These are phyloP conservation scores for Iberis amara DNA, from an alignment of 441 rosid species.

Conservation along the genomic window DNA sequence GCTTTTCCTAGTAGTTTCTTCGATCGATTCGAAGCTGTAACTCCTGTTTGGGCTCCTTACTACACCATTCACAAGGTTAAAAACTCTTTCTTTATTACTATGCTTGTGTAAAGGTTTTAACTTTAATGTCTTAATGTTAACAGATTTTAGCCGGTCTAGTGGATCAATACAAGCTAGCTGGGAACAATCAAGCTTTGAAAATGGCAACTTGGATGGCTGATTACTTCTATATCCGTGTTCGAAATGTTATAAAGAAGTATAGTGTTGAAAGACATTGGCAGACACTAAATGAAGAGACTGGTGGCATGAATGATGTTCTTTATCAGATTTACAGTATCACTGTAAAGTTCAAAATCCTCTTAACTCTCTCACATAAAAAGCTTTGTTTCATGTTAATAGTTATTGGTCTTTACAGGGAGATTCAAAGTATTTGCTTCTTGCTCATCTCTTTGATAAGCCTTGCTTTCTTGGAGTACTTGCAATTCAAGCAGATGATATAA, in stretches of 20 bases:
- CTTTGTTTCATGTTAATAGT: too few species aligned
- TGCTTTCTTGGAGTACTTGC: constrained; percentile 96
- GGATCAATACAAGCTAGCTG: constrained; percentile 48
- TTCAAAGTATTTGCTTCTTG: constrained; percentile 70
- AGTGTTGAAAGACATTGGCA: constrained; percentile 50
- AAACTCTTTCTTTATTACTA: too few species aligned
- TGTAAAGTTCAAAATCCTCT: too few species aligned
- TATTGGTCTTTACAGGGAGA: too few species aligned
- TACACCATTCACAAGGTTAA: constrained; percentile 92
- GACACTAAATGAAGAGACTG: constrained; percentile 59
- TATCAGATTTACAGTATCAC: constrained; percentile 44
- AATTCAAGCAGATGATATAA: constrained; percentile 62
- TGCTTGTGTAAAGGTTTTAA: too few species aligned
- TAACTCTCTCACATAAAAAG: too few species aligned
- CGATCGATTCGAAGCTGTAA: constrained; percentile 75
- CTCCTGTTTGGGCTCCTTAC: constrained; percentile 95
- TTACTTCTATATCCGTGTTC: constrained; percentile 53
- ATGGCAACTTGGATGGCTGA: constrained; percentile 61
- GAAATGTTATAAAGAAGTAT: constrained; percentile 41
- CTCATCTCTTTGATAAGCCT: constrained; percentile 94
- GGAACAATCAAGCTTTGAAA: constrained; percentile 40
- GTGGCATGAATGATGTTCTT: constrained; percentile 70
- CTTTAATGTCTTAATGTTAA: too few species aligned
- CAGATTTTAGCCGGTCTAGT: constrained; percentile 37
- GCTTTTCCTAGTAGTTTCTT: constrained; percentile 83